Base-by-base conservation (phyloP, 2,329 filamentous ascomycete genomes). In the Sclerotinia minor region DNA sequence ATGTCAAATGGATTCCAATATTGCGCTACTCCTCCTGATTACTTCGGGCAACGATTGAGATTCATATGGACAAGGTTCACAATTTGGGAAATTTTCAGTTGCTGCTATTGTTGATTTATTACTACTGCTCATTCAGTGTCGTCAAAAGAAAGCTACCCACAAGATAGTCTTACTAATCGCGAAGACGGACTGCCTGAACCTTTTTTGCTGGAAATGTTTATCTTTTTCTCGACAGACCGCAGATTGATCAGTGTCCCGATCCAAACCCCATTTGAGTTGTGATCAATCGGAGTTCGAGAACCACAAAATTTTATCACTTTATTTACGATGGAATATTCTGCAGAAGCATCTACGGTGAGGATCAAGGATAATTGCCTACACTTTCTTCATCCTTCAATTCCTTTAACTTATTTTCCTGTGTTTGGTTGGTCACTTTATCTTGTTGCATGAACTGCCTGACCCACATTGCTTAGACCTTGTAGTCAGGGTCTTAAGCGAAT, bases 401-500 rank as follows among this genome's bases (percentile, higher is more conserved):
- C 41, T 50, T 19, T 45, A 38, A 32, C 29, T 41, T 21, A 13
- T 50, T 3, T 24, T 44, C 19, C 9, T 13, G 17, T 17, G 9
- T 6, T 44, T 63, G 11, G 64, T 57, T 64, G 58, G 49, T 26
- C 32, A 9, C 15, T 64, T 41, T 15, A 49, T 55, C 29, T 19
- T 64, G 59, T 71, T 65, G 71, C 71, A 74, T 72, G 68, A 72
- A 69, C 70, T 44, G 65, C 55, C 58, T 55, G 65, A 55, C 64
- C 70, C 66, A 61, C 65, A 52, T 58, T 67, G 68, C 50, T 69
- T 60, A 50, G 67, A 67, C 47, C 53, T 52, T 50, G 52, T 53
- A 57, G n/a, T 58, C 45, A 29, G 52, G 35, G 50, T 45, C 58
- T 29, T 73, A 73, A 75, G 75, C 75, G 75, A 76, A 65, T 24